Percentiles rank a stretch among this genome's conserved stretches.
Evolutionary conservation across 768 basidiomycete genomes (phyloP).

Genomic region (Mycena alexandri): DNA sequence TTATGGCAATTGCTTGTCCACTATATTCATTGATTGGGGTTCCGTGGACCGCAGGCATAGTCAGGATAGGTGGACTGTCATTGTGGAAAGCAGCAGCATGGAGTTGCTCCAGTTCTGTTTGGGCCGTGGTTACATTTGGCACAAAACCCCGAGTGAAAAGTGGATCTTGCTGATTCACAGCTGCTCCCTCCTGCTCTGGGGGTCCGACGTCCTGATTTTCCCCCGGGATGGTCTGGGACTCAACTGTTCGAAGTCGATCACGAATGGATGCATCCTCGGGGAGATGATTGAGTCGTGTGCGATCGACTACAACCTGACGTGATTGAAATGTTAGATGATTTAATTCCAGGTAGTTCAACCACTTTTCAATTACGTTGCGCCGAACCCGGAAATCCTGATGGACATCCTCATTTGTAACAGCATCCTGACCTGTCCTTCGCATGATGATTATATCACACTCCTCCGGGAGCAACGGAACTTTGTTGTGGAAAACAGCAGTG

Average conservation of each 20-base stretch:
- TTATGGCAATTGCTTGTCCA: conserved; percentile 20
- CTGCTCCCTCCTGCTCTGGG: conserved; percentile 11
- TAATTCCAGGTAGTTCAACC: conserved; percentile 12
- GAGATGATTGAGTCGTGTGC: background rate
- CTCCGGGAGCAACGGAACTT: conserved; percentile 9
- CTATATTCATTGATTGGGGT: conserved; percentile 6
- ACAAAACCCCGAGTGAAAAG: conserved; percentile 19
- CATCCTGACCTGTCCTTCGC: conserved; percentile 9
- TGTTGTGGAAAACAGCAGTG: conserved; percentile 12
- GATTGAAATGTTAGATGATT: conserved; percentile 20
- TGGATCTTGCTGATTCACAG: background rate
- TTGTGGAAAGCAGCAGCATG: conserved; percentile 22
- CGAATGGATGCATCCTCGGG: conserved; percentile 10
- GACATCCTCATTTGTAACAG: background rate
- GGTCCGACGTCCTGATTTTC: background rate
- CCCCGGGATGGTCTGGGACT: background rate
- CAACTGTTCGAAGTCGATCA: background rate
- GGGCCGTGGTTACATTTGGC: conserved; percentile 7
- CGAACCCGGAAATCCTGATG: conserved; percentile 18
- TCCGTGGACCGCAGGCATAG: background rate
- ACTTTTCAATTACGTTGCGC: background rate
- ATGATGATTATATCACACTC: conserved; percentile 28
- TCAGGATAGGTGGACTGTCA: conserved; percentile 5
- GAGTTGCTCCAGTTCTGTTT: conserved; percentile 36
- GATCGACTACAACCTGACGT: background rate